These are phyloP conservation scores for Amylostereum chailletii DNA, from an alignment of 1,284 basidiomycete genomes.

Conservation along the genomic window DNA sequence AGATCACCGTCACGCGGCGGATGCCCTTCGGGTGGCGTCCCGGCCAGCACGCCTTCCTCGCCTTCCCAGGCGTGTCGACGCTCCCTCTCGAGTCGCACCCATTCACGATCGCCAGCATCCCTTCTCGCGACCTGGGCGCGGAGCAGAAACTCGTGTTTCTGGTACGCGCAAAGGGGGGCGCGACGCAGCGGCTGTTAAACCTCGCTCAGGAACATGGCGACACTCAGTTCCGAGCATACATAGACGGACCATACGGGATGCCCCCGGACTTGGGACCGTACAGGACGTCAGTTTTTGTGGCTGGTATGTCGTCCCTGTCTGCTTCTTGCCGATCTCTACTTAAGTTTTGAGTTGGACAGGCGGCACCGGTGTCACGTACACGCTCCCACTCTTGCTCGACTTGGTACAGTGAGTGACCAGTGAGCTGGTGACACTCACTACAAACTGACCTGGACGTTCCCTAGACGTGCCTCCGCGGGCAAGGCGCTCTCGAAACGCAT, in stretches of 20 bases:
- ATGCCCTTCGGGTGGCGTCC: conserved; percentile 34
- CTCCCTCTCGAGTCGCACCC: conserved; percentile 44
- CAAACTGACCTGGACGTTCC: too few relatives aligned
- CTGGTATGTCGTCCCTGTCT: conserved; percentile 27
- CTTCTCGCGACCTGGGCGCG: conserved; percentile 10
- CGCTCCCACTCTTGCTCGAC: conserved; percentile 36
- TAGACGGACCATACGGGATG: conserved; percentile 49
- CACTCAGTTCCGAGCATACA: conserved; percentile 27
- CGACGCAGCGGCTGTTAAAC: conserved; percentile 34
- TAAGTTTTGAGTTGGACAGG: conserved; percentile 20
- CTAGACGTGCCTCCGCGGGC: conserved; percentile 17
- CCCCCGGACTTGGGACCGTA: conserved; percentile 35
- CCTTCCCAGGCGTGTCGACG: conserved; percentile 34
- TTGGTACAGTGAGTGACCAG: conserved; percentile 26
- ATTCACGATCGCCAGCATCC: conserved; percentile 43
- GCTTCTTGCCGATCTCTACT: background rate
- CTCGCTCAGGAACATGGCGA: conserved; percentile 20
- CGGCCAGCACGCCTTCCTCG: conserved; percentile 50
- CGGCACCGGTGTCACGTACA: conserved; percentile 43
- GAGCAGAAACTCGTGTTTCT: conserved; percentile 37
- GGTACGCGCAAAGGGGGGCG: conserved; percentile 36
- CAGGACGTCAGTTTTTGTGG: conserved; percentile 37
- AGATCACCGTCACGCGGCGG: conserved; percentile 25
- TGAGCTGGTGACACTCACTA: background rate
- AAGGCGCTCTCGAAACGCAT: conserved; percentile 24